A percentile compares a stretch with the other conserved stretches of the same genome.
phyloP scores from a whole-genome alignment of 768 basidiomycete species.

The Xanthoconium purpureum region DNA sequence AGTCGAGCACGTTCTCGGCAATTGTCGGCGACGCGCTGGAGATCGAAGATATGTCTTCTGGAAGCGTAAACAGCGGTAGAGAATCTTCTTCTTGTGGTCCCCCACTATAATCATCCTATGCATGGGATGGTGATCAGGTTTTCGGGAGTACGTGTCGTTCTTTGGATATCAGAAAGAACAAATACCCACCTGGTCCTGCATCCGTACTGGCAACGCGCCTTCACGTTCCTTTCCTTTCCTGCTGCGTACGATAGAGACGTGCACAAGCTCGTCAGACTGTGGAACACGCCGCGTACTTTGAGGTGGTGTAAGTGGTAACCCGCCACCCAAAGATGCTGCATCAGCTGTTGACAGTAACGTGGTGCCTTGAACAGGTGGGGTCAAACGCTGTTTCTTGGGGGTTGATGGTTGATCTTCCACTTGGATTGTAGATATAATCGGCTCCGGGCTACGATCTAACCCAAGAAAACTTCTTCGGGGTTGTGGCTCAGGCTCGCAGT shows the following conservation, averaged over 20 bases:
- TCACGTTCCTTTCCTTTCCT: conserved; percentile 30
- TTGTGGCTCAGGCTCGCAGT: conserved; percentile 14
- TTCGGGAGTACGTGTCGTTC: not conserved
- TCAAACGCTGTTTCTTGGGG: conserved; percentile 22
- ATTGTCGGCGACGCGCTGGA: conserved; percentile 22
- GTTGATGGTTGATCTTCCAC: conserved; percentile 22
- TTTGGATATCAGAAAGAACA: not conserved
- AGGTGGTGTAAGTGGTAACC: conserved; percentile 26
- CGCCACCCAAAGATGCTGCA: not conserved
- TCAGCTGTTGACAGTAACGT: not conserved
- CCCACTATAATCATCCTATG: not conserved
- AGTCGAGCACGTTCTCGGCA: conserved; percentile 28
- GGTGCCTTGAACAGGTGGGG: not conserved
- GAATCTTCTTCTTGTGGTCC: conserved; percentile 12
- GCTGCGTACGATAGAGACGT: conserved; percentile 10
- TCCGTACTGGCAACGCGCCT: not conserved
- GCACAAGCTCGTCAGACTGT: not conserved
- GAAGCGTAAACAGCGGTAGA: conserved; percentile 18
- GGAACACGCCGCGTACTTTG: conserved; percentile 17
- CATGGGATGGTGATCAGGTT: not conserved
- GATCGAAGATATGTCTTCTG: conserved; percentile 11
- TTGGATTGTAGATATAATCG: not conserved
- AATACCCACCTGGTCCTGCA: conserved; percentile 16
- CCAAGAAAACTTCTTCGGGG: conserved; percentile 26
- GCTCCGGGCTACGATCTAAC: conserved; percentile 15